Percentiles rank a stretch among this genome's conserved stretches.
Conservation (phyloP, 1,284 basidiomycete genomes). For the Sporisorium reilianum region DNA sequence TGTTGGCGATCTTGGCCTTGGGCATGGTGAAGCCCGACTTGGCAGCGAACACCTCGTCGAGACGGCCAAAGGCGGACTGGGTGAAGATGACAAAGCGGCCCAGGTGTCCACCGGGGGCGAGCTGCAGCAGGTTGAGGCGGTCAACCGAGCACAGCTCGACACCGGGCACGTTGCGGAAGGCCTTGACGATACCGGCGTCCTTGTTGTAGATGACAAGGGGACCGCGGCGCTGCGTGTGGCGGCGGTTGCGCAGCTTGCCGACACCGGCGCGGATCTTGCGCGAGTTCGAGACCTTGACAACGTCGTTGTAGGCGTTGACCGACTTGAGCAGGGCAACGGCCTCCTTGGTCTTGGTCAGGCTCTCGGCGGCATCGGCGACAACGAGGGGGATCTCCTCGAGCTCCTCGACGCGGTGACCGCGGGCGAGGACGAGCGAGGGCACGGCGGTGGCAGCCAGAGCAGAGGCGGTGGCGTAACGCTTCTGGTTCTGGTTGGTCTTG, state of each 20-base stretch:
- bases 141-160: constrained; percentile 97
- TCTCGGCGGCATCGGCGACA: constrained; percentile 82
- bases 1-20: constrained; percentile 91
- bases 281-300: constrained; percentile 96
- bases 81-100: constrained; percentile 99
- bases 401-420: constrained; percentile 98
- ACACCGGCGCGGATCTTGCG: constrained; percentile 97
- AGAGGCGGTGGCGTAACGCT: constrained; percentile 96
- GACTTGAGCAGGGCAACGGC: constrained; percentile 92
- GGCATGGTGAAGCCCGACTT: constrained; percentile 80
- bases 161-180: constrained; percentile 98
- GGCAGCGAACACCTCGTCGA: constrained; percentile 89
- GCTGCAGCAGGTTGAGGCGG: constrained; percentile 96
- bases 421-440: constrained; percentile 97
- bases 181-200: constrained; percentile 97
- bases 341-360: constrained; percentile 95
- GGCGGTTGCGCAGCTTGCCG: constrained; percentile 97
- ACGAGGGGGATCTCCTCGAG: constrained; percentile 98
- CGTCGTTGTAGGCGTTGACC: constrained; percentile 85
- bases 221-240: constrained; percentile 96
- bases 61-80: constrained; percentile 88
- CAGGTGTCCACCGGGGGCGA: constrained; percentile 98
- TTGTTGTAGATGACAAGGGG: constrained; percentile 98
- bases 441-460: constrained; percentile 97
- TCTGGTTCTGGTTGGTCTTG: constrained; percentile 99